A percentile compares a stretch with the other conserved stretches of the same genome.
Evolutionary conservation across 495 filamentous ascomycete genomes (phyloP).

Genomic region (Pyronema domesticum): DNA sequence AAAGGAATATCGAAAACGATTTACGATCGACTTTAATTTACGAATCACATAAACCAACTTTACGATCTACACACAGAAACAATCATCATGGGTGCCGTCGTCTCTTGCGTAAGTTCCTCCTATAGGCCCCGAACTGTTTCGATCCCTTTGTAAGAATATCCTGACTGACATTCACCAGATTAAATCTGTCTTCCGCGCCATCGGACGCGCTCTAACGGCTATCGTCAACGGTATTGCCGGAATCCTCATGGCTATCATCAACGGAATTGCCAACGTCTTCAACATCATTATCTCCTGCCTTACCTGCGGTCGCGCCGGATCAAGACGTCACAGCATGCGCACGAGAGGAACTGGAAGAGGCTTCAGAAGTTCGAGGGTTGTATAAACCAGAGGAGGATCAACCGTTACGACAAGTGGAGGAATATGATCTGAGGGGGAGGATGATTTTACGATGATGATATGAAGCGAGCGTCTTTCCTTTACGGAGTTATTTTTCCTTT

Average conservation of each 20-base stretch:
- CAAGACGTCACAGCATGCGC: constrained; percentile 7
- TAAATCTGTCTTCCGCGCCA: constrained; percentile 56
- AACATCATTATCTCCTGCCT: constrained; percentile 73
- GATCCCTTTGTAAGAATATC: constrained; percentile 11
- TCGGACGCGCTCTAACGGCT: constrained; percentile 68
- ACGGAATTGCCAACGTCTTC: constrained; percentile 38
- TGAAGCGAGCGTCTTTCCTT: too few relatives aligned
- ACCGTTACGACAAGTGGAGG: too few relatives aligned
- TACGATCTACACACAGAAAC: not conserved
- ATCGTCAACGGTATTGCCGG: constrained; percentile 65
- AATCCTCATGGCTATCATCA: constrained; percentile 62
- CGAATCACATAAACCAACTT: too few relatives aligned
- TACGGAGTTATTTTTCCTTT: too few relatives aligned
- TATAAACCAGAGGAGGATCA: too few relatives aligned
- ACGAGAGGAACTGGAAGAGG: not conserved
- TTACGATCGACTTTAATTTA: too few relatives aligned
- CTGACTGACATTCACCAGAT: constrained; percentile 37
- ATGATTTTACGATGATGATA: too few relatives aligned
- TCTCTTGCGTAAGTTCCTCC: constrained; percentile 67
- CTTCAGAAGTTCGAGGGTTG: too few relatives aligned
- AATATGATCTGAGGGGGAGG: too few relatives aligned
- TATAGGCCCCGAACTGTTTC: not conserved
- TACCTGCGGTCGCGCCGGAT: constrained; percentile 51
- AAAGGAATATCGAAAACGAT: too few relatives aligned
- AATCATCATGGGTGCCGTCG: constrained; percentile 68